Evolutionary conservation across 1,284 basidiomycete species (phyloP), one percentile per base, ranked within the genome.

Genomic region (Pascua sp.): DNA sequence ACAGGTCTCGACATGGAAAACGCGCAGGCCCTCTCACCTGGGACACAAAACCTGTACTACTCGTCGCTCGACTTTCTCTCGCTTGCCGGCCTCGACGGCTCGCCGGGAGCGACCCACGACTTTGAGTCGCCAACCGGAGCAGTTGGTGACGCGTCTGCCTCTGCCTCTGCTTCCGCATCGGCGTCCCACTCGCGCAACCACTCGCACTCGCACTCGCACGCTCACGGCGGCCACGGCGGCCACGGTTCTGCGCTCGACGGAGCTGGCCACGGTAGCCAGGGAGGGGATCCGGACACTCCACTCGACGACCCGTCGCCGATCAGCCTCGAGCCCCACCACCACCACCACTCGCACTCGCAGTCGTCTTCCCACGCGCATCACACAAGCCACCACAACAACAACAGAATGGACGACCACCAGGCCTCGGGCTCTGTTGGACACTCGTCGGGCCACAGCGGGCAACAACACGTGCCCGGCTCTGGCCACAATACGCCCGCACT

Each of bases 301-400:
- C 55, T 60, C 15, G 59, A 63, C 58, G 62, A 63, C 50, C 62
- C 58, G 8, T 56, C 53, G 38, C 59, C 62, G 36, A 60, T 62
- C 52, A 45, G 41, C 37, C 62, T 63, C 51, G 58, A 63, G 39
- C 24, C 40, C 36, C 42, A 59, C 18, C 36, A 49, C 13, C 37
- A 36, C 40, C 54, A 47, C 38, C 39, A 41, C 46, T 49, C 51
- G 47, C 24, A 47, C 16, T 13, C 45, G 16, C 24, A 47, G 32
- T 13, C 45, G 16, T 16, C 17, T 41, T 49, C 16, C 42, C 24
- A n/a, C 45, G 24, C 24, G 24, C 24, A 32, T 32, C 24, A 32
- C 24, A 32, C 24, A 32, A 37, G 15, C n/a, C 32, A 16, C 15
- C 43, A 17, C 11, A 37, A 15, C 37, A 17, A 40, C 54, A 18